Base-by-base conservation (phyloP, 306 rosid genomes). In the Sphenostylis stenocarpa region DNA sequence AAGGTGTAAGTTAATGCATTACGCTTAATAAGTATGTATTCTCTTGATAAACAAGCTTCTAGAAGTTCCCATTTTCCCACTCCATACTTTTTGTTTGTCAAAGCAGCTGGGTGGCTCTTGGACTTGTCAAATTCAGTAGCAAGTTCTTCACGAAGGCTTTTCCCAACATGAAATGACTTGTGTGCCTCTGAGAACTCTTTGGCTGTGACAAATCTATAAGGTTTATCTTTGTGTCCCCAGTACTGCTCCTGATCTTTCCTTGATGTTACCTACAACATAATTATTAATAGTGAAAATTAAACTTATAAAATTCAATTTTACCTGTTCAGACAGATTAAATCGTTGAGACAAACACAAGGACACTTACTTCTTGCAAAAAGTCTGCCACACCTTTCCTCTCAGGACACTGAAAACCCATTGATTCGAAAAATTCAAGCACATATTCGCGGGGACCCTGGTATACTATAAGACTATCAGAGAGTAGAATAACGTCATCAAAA, bases 381-480 rank as follows among this genome's bases (percentile, higher is more conserved):
- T 88, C 92, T 3, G 90, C 90, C 29, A 82, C 88, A 8, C 90
- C 88, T 80, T 88, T 88, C 69, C 90, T 84, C 56, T 77, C 81
- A 0, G 92, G 90, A 83, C 92, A 88, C 67, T 43, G 49, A 17
- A 88, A 88, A 3, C 92, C 92, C 83, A 74, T 48, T n/a, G 78
- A 80, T 34, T 77, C 69, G 0, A 88, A 88, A 57, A 88, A 88
- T 17, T 77, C 84, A 19, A 84, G 88, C 24, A 88, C 86, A 0
- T 77, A 23, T 55, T 86, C 86, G 0, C 78, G 88, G 3, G 90
- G 87, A 72, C 92, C 92, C 17, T 86, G 87, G 64, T 88, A 88
- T 58, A 88, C 81, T 56, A 86, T 86, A 43, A 80, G 88, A 9
- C 87, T 78, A 69, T 86, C 88, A 36, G 92, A 88, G 64, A 88